Base-by-base conservation (phyloP, 2,329 filamentous ascomycete species). In the Cladosporium velox region DNA sequence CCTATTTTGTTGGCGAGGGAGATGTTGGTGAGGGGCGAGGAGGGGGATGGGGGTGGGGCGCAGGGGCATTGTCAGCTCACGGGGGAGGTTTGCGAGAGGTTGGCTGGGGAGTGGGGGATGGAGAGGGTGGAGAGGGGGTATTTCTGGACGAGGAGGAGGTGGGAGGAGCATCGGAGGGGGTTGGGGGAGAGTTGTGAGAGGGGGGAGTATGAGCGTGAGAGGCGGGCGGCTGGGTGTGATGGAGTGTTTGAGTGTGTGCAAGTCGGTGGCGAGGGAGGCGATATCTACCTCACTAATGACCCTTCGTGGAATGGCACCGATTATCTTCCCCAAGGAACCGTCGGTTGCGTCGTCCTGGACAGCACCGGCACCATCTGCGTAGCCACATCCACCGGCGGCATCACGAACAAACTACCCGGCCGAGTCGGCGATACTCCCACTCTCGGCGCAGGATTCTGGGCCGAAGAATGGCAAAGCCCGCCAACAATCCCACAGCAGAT, bases 341-440 rank as follows among this genome's bases (percentile, higher is more conserved):
- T 90, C 34, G 93, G 93, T 1, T 91, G 91, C 8, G 91, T 96
- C 0, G 92, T 91, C 28, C 80, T 96, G 8, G 93, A 96, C 76
- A 81, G 81, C n/a, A 85, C 88, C 49, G 92, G 92, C 0, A 87
- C 90, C 3, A 77, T 96, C 3, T 93, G 91, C 64, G 84, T 83
- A 55, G 87, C 87, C 3, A 89, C 87, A 0, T 87, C 84, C 41
- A 89, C 86, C 0, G 93, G 93, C 5, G 93, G 93, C 0, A 76
- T 96, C 77, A 97, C 93, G 26, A 97, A 97, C 76, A 97, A 97
- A 80, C 79, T 94, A 64, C 91, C 91, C 0, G 93, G 92, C 0
- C 83, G 93, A 24, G 89, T 96, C 69, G 93, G 93, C 0, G 93
- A 97, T 75, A 97, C 93, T 12, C 92, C 93, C 0, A 90, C 90